Base-by-base conservation (phyloP, 192 early-diverging fungal genomes). In the Cetraspora pellucida region DNA sequence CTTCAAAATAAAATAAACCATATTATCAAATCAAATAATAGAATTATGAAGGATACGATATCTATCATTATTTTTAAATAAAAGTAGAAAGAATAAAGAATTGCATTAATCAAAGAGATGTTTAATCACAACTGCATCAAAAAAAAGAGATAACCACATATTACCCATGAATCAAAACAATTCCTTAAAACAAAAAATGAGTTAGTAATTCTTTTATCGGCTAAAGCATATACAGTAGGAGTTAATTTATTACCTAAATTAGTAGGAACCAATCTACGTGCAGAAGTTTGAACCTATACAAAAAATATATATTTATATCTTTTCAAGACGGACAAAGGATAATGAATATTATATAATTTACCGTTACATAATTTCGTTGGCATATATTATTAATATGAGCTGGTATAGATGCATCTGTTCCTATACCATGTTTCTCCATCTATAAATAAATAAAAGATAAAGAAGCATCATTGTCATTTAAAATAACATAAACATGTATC, bases 331-430 rank as follows among this genome's bases (percentile, higher is more conserved):
- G 2, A 52, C 13, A 52, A 52, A 52, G 17, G 5, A 52, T 52
- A 52, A 52, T 16, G 50, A 54, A 54, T 19, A 54, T 54, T 19
- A 17, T 52, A 54, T 54, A 13, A 54, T 19, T 54, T 54, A 54
- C 50, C 50, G 50, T 75, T 2, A 87, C 86, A 77, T 87, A 87
- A 30, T 85, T 87, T 71, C 86, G 59, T 28, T 83, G 81, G 61
- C 82, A 83, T 21, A 87, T 87, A 25, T 89, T 87, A 61, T 81
- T 83, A 76, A 87, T 87, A 78, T 87, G 86, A 23, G 78, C 79
- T 2, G 87, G 81, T 66, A 87, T 87, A 0, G 87, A 88, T 14
- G 86, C 86, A 63, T 87, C 86, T 11, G 86, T 87, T 19, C 86
- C 86, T 52, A 87, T 87, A 16, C 86, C 86, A 47, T 82, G 80